These are phyloP conservation scores for Endoconidiophora polonica DNA, from an alignment of 2,329 filamentous ascomycete species.

Conservation along the genomic window DNA sequence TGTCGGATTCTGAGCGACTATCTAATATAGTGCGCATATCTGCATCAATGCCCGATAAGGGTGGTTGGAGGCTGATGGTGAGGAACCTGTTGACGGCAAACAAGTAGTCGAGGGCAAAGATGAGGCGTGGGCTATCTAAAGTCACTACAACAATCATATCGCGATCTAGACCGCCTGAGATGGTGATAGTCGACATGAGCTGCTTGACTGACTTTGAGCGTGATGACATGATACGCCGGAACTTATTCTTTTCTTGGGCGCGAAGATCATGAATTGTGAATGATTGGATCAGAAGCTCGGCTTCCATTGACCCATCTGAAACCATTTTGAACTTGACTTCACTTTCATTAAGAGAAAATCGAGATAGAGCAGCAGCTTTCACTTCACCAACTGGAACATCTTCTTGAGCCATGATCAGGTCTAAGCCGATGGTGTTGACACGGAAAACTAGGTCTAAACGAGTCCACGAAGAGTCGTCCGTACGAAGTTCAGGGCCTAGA, in stretches of 20 bases:
- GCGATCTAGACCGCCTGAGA: constrained; percentile 54
- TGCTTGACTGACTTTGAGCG: constrained; percentile 92
- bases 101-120: constrained; percentile 89
- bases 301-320: constrained; percentile 78
- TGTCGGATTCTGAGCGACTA: constrained; percentile 31
- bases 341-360: constrained; percentile 87
- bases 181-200: constrained; percentile 92
- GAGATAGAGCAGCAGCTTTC: constrained; percentile 68
- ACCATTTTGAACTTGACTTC: constrained; percentile 84
- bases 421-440: constrained; percentile 71
- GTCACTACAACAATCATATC: constrained; percentile 82
- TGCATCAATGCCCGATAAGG: constrained; percentile 40
- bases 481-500: constrained; percentile 53
- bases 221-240: constrained; percentile 93
- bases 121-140: constrained; percentile 84
- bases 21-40: constrained; percentile 39
- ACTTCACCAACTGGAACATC: constrained; percentile 63
- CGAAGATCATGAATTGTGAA: constrained; percentile 91
- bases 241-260: constrained; percentile 81
- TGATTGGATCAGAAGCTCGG: constrained; percentile 80
- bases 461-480: constrained; percentile 62
- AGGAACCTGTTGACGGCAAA: constrained; percentile 77
- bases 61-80: constrained; percentile 48
- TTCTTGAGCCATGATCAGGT: constrained; percentile 64
- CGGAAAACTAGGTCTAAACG: constrained; percentile 87